A percentile compares a stretch with the other conserved stretches of the same genome.
These are phyloP conservation scores for Penicillium sp. DNA, from an alignment of 2,329 filamentous ascomycete species.

Conservation along the genomic window DNA sequence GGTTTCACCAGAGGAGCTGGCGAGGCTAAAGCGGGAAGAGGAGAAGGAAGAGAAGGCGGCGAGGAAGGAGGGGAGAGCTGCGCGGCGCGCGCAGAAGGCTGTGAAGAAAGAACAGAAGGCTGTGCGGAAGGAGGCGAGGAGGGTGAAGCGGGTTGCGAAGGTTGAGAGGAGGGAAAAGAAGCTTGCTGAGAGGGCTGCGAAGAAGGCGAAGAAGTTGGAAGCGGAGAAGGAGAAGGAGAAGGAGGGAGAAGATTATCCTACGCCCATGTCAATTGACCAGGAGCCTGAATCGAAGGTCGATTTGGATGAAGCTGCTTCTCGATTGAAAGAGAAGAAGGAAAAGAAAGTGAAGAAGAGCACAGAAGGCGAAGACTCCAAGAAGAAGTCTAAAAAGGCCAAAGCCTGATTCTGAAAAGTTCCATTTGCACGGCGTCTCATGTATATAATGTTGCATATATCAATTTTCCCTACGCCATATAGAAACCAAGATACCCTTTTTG, in stretches of 20 bases:
- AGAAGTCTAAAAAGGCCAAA: conserved; percentile 46
- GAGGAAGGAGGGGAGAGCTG: conserved; percentile 31
- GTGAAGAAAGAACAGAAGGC: conserved; percentile 20
- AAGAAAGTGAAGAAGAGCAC: conserved; percentile 31
- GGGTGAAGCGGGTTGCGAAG: conserved; percentile 29
- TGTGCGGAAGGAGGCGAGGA: conserved; percentile 6
- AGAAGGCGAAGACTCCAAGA: conserved; percentile 40
- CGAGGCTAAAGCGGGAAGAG: conserved; percentile 40
- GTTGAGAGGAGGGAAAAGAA: conserved; percentile 30
- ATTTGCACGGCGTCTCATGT: conserved; percentile 9
- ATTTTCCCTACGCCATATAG: conserved; percentile 18
- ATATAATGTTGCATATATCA: conserved; percentile 19
- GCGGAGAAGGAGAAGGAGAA: conserved; percentile 22
- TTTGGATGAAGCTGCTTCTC: conserved; percentile 12
- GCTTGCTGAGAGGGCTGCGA: conserved; percentile 26
- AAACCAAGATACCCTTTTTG: conserved; percentile 37
- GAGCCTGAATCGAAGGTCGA: conserved; percentile 24
- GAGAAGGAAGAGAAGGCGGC: conserved; percentile 36
- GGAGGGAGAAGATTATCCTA: conserved; percentile 33
- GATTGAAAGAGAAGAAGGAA: conserved; percentile 17
- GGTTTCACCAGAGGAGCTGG: conserved; percentile 6
- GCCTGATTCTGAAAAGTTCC: conserved; percentile 12
- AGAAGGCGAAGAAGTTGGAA: conserved; percentile 16
- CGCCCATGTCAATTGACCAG: conserved; percentile 30
- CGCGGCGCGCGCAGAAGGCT: conserved; percentile 20